Base-by-base conservation (phyloP, 2,329 filamentous ascomycete genomes). In the Beauveria sp. region DNA sequence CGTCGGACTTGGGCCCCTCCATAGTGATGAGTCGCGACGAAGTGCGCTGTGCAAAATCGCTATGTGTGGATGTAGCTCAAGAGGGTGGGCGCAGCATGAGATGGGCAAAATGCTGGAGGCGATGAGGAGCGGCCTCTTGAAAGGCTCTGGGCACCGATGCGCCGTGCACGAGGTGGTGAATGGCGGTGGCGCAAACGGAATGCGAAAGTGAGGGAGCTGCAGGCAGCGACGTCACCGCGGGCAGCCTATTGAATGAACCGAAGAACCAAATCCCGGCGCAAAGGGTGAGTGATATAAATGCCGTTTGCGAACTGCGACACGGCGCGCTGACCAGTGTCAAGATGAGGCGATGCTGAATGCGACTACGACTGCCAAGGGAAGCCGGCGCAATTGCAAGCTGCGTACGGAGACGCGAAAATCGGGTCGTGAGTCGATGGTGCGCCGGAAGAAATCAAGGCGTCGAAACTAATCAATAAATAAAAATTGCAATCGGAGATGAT, bases 1-100 rank as follows among this genome's bases (percentile, higher is more conserved):
- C 69, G 68, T 81, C 75, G 64, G 76, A 71, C 51, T 71, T 73
- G 64, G 79, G 77, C 67, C 80, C 80, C 65, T 80, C 77, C 81
- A 84, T 83, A 69, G 77, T 77, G 77, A 79, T 42, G 78, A 75
- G 78, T 79, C 74, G 78, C 73, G 70, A 67, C 68, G 65, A 64
- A 64, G 52, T 55, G 67, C 67, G 70, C 52, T 78, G 79, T 75
- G 78, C 73, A 70, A 66, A 67, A 64, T 67, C 67, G 70, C 69
- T 68, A 64, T 63, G 60, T 66, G 62, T 65, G 63, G 65, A 67
- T 66, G 67, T 60, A 67, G 65, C 65, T 71, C 63, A 73, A 66
- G 65, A 61, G 64, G 65, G 65, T 66, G 64, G 68, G 66, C 66
- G 73, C 72, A 70, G 75, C 76, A 77, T 76, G 65, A 74, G 77